Evolutionary conservation across 2,329 filamentous ascomycete species (phyloP), one percentile per base, ranked within the genome.

Genomic region (Exophiala phaeomuriformis): DNA sequence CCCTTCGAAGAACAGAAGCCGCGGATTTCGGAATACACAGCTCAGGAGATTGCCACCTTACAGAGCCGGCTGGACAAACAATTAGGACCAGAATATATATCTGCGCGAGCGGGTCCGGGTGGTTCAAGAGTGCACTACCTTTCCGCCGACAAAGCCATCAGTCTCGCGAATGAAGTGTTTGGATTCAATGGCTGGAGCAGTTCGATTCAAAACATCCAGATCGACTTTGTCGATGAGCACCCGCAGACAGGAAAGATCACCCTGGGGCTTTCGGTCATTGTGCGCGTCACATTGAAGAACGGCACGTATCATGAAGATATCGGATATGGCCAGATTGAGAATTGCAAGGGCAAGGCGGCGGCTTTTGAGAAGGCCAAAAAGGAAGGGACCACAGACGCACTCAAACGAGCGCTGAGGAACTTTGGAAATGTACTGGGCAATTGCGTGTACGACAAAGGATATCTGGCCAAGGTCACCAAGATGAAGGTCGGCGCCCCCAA

Each of bases 331-430:
- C 88, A 93, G 62, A 95, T 95, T 63, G 91, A 97, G 69, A 98
- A 98, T 66, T 89, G 85, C 69, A 94, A 91, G 71, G 87, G 88
- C 52, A 98, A 98, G 72, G 91, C 90, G 2, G 86, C 88, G 48
- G 93, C 91, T 0, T 98, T 97, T 65, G 93, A 98, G 69, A 98
- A 98, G 72, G 90, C 93, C 1, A 98, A 97, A 75, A 98, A 98
- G 69, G 90, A 97, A 73, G 94, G 89, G 5, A 94, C 90, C 2
- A 97, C 94, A 6, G 93, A 98, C 71, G 93, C 84, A 1, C 68
- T 98, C 66, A 98, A 98, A 72, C 80, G 93, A 61, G 83, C 93
- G 1, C 68, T 98, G 64, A 80, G 91, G 55, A 96, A 84, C 59
- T 98, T 98, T 70, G 93, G 93, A 55, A 97, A 97, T 64, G 86